These are phyloP conservation scores for Pichia sp. DNA, from an alignment of 1,139 yeast species.

Conservation along the genomic window DNA sequence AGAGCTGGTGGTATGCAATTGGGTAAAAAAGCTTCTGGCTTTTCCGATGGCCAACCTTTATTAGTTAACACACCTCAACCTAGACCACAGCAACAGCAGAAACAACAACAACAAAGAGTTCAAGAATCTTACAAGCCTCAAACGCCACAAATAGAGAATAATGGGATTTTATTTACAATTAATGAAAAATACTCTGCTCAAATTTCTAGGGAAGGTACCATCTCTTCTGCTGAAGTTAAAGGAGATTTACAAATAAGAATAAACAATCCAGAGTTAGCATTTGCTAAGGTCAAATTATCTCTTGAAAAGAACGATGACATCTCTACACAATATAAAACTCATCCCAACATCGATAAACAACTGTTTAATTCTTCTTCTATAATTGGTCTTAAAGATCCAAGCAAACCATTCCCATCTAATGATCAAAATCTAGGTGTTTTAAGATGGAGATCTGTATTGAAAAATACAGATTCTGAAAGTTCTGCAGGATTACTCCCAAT, in stretches of 20 bases:
- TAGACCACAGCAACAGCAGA: neutral
- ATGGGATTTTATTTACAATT: conserved; percentile 72
- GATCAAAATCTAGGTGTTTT: conserved; percentile 86
- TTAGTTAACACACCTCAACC: conserved; percentile 22
- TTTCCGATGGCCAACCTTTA: conserved; percentile 23
- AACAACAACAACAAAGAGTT: conserved; percentile 10
- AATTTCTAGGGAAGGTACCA: conserved; percentile 77
- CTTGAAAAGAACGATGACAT: conserved; percentile 32
- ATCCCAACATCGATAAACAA: conserved; percentile 86
- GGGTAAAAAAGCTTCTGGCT: conserved; percentile 49
- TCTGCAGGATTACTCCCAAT: conserved; percentile 57
- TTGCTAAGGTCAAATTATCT: conserved; percentile 53
- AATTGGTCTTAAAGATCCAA: conserved; percentile 68
- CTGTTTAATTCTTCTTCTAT: conserved; percentile 50
- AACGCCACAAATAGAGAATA: conserved; percentile 42
- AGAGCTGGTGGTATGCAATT: conserved; percentile 70
- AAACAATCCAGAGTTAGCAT: conserved; percentile 61
- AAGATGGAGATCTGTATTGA: conserved; percentile 76
- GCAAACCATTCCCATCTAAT: conserved; percentile 82
- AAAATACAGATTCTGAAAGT: conserved; percentile 36
- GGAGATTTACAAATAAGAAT: conserved; percentile 89
- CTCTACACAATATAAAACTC: conserved; percentile 77
- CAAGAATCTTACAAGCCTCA: conserved; percentile 15
- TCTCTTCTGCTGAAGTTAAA: conserved; percentile 68
- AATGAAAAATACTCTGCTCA: conserved; percentile 75